phyloP scores from a whole-genome alignment of 176 grass and related monocot species.

The Bothriochloa decipiens region DNA sequence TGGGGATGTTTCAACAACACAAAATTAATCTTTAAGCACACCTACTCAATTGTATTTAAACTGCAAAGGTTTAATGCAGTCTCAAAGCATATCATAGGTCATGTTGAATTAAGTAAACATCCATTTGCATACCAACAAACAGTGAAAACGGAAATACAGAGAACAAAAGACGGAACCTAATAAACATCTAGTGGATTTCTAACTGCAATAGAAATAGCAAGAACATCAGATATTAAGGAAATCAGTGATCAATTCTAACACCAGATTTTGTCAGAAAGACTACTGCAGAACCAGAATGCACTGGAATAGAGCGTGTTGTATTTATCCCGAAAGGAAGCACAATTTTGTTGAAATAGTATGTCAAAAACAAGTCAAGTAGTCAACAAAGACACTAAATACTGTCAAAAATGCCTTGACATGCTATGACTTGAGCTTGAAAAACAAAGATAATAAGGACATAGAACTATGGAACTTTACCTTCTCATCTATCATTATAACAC shows the following conservation, averaged over 20 bases:
- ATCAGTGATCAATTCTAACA: conserved; percentile 2
- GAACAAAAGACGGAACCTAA: conserved; percentile 9
- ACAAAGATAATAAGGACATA: conserved; percentile 18
- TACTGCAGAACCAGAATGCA: conserved; percentile 21
- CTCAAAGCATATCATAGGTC: conserved; percentile 27
- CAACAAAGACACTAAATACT: conserved; percentile 26
- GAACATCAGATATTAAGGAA: neutral
- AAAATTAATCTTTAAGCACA: conserved; percentile 19
- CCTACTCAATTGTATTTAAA: conserved; percentile 17
- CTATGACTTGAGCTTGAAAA: conserved; percentile 33
- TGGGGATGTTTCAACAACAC: conserved; percentile 6
- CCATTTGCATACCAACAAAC: neutral
- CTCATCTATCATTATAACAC: conserved; percentile 98
- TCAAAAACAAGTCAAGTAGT: neutral
- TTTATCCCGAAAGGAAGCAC: neutral
- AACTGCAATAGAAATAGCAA: conserved; percentile 14
- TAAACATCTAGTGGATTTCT: neutral
- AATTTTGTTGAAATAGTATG: neutral
- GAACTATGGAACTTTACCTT: conserved; percentile 53
- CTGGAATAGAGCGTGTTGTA: conserved; percentile 19
- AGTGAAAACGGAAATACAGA: conserved; percentile 9
- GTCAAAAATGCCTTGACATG: neutral
- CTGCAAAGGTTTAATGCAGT: conserved; percentile 8
- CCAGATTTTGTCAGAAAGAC: conserved; percentile 32
- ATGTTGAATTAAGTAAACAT: conserved; percentile 19